Conservation (phyloP, 2,329 filamentous ascomycete species). For the Periconia digitata region DNA sequence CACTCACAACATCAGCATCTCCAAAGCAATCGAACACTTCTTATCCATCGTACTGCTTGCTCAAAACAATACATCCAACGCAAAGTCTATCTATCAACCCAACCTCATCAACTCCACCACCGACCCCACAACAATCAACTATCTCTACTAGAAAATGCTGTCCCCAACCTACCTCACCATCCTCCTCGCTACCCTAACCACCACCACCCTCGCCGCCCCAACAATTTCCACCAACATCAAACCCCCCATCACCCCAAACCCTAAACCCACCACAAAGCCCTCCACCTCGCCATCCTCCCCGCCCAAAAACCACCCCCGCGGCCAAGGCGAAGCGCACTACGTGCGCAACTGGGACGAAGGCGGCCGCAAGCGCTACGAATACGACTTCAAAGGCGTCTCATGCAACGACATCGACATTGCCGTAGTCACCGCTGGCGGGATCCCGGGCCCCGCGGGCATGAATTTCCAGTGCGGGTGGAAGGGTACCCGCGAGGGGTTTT, state of each 20-base stretch:
- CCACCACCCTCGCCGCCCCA: background rate
- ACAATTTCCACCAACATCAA: background rate
- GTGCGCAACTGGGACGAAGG: slow-evolving; percentile 1
- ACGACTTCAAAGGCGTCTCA: background rate
- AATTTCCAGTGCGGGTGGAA: slow-evolving; percentile 1
- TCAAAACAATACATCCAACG: too few species aligned
- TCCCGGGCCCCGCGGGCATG: slow-evolving; percentile 2
- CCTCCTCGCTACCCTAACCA: background rate
- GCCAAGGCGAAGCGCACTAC: background rate
- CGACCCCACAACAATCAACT: background rate
- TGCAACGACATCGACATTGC: background rate
- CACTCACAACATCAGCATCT: too few species aligned
- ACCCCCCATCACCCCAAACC: too few species aligned
- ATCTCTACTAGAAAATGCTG: background rate
- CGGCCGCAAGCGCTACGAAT: slow-evolving; percentile 3
- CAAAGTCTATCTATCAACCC: too few species aligned
- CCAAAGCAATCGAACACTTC: too few species aligned
- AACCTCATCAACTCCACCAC: too few species aligned
- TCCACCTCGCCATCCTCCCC: background rate
- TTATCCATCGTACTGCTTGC: too few species aligned
- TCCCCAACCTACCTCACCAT: background rate
- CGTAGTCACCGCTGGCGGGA: background rate
- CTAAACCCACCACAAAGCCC: too few species aligned
- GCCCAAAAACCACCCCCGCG: background rate
- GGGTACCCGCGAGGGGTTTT: background rate